Base-by-base conservation (phyloP, 2,329 filamentous ascomycete species). In the Colletotrichum plurivorum region DNA sequence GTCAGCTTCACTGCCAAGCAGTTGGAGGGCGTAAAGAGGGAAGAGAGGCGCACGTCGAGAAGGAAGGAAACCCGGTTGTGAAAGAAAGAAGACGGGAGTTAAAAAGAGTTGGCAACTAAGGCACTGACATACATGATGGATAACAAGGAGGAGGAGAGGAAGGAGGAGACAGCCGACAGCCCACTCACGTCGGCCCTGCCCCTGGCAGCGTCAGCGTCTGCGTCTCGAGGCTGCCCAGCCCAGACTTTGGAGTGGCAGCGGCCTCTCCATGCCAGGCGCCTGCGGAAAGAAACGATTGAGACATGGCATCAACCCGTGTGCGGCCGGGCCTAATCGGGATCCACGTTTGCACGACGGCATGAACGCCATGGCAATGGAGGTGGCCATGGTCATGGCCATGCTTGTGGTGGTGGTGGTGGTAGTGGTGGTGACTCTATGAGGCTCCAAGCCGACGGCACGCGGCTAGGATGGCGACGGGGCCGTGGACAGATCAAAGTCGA, bases 71-170 rank as follows among this genome's bases (percentile, higher is more conserved):
- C 22, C 16, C 18, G 31, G 39, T 45, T 31, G 31, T 10, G 55
- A 55, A 46, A 56, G 66, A 66, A 54, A 54, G 61, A 55, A 60
- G 48, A 55, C 61, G 66, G 54, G 62, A 69, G 49, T 69, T 69
- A 59, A 69, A 65, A 69, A 55, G 66, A 69, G 22, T 66, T 69
- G 54, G 41, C 66, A 60, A 60, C 61, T 60, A 57, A 66, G 61
- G 62, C 43, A 55, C 62, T 59, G 62, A 69, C 66, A 66, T 65
- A 69, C 49, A 60, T 66, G 66, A 69, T 69, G 66, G 41, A 36
- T 36, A 59, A 53, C 18, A 25, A 60, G 46, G 31, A 65, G 48
- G 36, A 52, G 41, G 22, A 64, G 53, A 68, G 60, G 65, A 68
- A 36, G 31, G 31, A 36, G 31, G 31, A 36, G 31, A 36, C 31